A percentile compares a stretch with the other conserved stretches of the same genome.
Conservation (phyloP, 805 yeast species). For the Kuraishia piskuri region DNA sequence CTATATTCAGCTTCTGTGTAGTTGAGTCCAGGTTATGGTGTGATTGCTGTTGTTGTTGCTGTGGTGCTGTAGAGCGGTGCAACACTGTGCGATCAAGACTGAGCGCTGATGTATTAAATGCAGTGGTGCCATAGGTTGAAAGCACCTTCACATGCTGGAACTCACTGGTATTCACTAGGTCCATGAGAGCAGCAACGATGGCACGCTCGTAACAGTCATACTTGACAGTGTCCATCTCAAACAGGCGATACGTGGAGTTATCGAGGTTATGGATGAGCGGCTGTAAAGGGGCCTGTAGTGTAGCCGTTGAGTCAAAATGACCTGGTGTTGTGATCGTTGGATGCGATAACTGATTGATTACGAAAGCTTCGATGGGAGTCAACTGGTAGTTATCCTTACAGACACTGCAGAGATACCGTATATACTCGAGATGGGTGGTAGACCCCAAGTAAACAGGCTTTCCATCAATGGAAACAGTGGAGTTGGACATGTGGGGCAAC, state of each 20-base stretch:
- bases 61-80: not conserved
- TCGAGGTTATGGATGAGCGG: slow-evolving; percentile 57
- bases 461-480: slow-evolving; percentile 10
- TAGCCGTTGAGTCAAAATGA: slow-evolving; percentile 9
- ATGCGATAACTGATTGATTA: slow-evolving; percentile 12
- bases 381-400: slow-evolving; percentile 17
- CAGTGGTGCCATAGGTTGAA: slow-evolving; percentile 4
- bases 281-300: slow-evolving; percentile 50
- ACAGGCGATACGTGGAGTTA: slow-evolving; percentile 52
- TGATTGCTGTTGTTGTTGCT: not conserved
- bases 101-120: slow-evolving; percentile 14
- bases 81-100: slow-evolving; percentile 2
- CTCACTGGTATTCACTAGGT: slow-evolving; percentile 15
- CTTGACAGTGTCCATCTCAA: slow-evolving; percentile 64
- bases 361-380: slow-evolving; percentile 18
- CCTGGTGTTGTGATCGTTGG: slow-evolving; percentile 7
- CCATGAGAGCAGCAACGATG: slow-evolving; percentile 42
- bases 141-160: slow-evolving; percentile 15
- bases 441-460: slow-evolving; percentile 17
- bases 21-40: not conserved
- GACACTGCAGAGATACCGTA: slow-evolving; percentile 12
- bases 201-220: slow-evolving; percentile 65
- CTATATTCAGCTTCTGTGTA: slow-evolving; percentile 25
- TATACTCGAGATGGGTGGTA: slow-evolving; percentile 20
- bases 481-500: not conserved